Percentiles rank a stretch among this genome's conserved stretches.
Evolutionary conservation across 768 basidiomycete species (phyloP).

Genomic region (Panus rudis): DNA sequence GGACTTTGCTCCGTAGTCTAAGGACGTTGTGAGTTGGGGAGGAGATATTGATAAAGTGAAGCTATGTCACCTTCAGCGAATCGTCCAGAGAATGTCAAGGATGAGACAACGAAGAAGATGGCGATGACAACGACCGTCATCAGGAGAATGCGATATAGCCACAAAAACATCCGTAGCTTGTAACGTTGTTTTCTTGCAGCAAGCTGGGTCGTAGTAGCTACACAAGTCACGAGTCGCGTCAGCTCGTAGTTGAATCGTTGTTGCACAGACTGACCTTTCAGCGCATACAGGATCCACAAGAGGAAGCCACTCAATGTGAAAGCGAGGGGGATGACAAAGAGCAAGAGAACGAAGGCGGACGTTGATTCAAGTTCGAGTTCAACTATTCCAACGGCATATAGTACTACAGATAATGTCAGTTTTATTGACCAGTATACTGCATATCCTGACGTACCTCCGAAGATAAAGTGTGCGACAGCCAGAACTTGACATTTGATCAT

Average conservation of each 20-base stretch:
- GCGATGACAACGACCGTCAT: conserved; percentile 74
- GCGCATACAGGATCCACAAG: conserved; percentile 89
- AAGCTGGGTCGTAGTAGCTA: conserved; percentile 86
- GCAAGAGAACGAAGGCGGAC: conserved; percentile 71
- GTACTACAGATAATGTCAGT: conserved; percentile 37
- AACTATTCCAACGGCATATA: conserved; percentile 94
- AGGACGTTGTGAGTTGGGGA: neutral
- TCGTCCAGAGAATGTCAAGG: conserved; percentile 85
- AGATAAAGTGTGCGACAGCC: conserved; percentile 82
- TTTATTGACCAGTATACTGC: neutral
- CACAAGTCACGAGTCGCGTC: conserved; percentile 1
- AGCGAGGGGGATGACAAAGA: conserved; percentile 92
- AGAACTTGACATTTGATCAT: conserved; percentile 83
- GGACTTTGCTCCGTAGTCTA: conserved; percentile 87
- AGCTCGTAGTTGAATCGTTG: neutral
- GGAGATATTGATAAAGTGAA: neutral
- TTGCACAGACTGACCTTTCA: conserved; percentile 53
- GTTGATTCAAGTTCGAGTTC: conserved; percentile 89
- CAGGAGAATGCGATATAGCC: conserved; percentile 79
- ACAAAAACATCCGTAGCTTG: conserved; percentile 85
- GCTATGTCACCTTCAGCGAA: conserved; percentile 67
- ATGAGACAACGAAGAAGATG: conserved; percentile 89
- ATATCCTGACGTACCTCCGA: conserved; percentile 67
- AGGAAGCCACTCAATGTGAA: conserved; percentile 95
- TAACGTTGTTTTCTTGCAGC: conserved; percentile 79